phyloP scores from a whole-genome alignment of 2,329 filamentous ascomycete species.

The Aspergillus fischeri region DNA sequence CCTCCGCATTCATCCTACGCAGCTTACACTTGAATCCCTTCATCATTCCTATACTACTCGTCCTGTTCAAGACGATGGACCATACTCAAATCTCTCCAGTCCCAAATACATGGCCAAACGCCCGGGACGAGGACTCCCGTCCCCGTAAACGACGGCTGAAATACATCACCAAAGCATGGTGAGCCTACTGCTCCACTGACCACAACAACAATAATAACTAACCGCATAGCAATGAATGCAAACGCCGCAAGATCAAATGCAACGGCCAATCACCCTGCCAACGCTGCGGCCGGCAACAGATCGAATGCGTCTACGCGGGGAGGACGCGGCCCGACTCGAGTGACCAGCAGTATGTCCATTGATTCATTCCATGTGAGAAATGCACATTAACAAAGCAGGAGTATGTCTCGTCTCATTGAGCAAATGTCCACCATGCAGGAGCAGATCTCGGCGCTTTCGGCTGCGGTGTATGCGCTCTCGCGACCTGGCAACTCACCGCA shows the following conservation, averaged over 20 bases:
- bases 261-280: slow-evolving; percentile 61
- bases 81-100: not conserved
- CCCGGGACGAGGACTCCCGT: slow-evolving; percentile 22
- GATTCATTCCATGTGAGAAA: not conserved
- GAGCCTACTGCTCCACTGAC: slow-evolving; percentile 15
- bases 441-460: slow-evolving; percentile 72
- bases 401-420: slow-evolving; percentile 17
- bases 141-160: slow-evolving; percentile 57
- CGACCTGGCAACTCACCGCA: slow-evolving; percentile 20
- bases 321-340: slow-evolving; percentile 63
- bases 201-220: not conserved
- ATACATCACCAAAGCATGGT: slow-evolving; percentile 64
- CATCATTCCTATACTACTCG: not conserved
- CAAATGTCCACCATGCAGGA: slow-evolving; percentile 46
- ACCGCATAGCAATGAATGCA: slow-evolving; percentile 54
- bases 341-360: slow-evolving; percentile 60
- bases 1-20: not conserved
- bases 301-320: slow-evolving; percentile 46
- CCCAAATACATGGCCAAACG: slow-evolving; percentile 2
- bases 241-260: slow-evolving; percentile 63
- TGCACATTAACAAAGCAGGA: not conserved
- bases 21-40: not conserved
- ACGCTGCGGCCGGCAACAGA: slow-evolving; percentile 48
- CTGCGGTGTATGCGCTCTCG: slow-evolving; percentile 65
- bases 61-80: not conserved